Evolutionary conservation across 352 stramenopile genomes (phyloP), one percentile per base, ranked within the genome.

Genomic region (Phytophthora megakarya): DNA sequence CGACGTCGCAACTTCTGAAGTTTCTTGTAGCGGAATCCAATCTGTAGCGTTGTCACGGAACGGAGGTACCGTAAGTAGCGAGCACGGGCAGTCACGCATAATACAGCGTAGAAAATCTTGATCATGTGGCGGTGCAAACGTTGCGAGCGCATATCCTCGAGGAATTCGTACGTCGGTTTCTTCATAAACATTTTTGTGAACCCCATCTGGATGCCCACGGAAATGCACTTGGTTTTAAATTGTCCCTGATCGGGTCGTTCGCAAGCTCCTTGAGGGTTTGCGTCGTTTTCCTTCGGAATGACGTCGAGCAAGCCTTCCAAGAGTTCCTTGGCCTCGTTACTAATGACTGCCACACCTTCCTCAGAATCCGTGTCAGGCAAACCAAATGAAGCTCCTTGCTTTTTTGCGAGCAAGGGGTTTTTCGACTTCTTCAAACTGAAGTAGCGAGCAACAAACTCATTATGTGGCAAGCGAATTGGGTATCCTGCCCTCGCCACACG

Each of bases 121-220:
- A 86, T 49, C 81, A 92, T 92, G 67, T 92, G 78, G 0, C 80
- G 75, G 25, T 65, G 74, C n/a, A 93, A 61, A 39, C 78, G 72
- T 39, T 89, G 71, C 1, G 80, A 76, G 12, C 84, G 92, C 70
- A 98, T 86, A 12, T 90, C 72, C 67, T 98, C 93, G 11, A 99
- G 79, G 38, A 93, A 93, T 22, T 95, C 86, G 26, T 97, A 97
- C 16, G 97, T 85, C 44, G 86, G 73, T 56, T 92, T 89, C 47
- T 96, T 96, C 38, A 99, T 66, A 67, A 99, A 99, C 56, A 98
- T 96, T 72, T 99, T 99, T 2, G 95, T 93, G 49, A 90, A 88
- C 22, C 96, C 96, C 73, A 98, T 97, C 68, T 99, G 96, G 61
- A 92, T 60, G 11, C 84, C 84, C 16, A 82, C 81, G 0, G 67